These are phyloP conservation scores for Stemphylium vesicarium DNA, from an alignment of 2,329 filamentous ascomycete genomes.

Conservation along the genomic window DNA sequence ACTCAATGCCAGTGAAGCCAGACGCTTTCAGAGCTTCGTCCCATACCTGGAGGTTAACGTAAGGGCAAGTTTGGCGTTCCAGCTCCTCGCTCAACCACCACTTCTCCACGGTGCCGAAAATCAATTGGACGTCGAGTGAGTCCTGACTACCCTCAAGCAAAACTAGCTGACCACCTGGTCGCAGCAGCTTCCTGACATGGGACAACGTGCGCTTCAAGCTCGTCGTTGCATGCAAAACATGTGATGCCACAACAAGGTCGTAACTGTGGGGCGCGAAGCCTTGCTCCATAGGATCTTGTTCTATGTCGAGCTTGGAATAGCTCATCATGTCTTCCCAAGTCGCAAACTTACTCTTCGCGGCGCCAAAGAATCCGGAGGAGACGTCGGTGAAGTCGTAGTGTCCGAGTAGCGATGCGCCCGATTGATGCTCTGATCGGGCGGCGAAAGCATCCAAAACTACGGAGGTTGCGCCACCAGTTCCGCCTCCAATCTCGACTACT, in stretches of 20 bases:
- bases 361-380: conserved; percentile 4
- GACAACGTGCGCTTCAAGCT: neutral
- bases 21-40: neutral
- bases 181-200: neutral
- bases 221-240: conserved; percentile 1
- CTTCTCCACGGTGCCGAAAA: neutral
- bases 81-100: conserved; percentile 5
- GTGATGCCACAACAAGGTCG: conserved; percentile 2
- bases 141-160: neutral
- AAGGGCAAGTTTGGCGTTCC: conserved; percentile 1
- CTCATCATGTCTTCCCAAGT: neutral
- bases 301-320: neutral
- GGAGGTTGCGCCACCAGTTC: conserved; percentile 1
- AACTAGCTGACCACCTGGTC: neutral
- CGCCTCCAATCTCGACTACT: conserved; percentile 8
- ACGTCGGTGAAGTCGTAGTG: conserved; percentile 1
- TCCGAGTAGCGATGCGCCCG: neutral
- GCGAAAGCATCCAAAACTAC: neutral
- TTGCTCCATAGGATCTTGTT: neutral
- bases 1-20: conserved; percentile 2
- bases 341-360: neutral
- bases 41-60: neutral
- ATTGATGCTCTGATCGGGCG: neutral
- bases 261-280: neutral
- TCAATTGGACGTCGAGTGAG: neutral